Conservation (phyloP, 2,329 filamentous ascomycete genomes). For the Fusarium acutatum region DNA sequence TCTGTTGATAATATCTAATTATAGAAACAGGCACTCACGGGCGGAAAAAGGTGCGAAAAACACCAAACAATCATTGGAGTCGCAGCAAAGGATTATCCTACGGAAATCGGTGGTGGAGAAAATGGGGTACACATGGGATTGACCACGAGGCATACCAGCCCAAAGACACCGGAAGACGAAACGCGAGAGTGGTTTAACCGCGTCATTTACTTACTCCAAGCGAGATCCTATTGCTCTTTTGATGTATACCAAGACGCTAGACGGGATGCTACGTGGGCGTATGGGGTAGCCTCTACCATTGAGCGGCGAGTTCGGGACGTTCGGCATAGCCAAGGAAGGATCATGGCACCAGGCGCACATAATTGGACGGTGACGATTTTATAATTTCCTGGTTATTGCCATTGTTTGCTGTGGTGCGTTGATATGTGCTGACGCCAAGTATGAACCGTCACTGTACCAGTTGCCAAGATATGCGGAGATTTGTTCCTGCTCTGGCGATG, state of each 20-base stretch:
- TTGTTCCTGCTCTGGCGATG: background rate
- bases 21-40: constrained; percentile 4
- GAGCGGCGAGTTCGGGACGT: accelerated
- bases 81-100: background rate
- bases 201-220: too few species aligned
- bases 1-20: background rate
- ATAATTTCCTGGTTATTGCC: background rate
- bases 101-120: constrained; percentile 6
- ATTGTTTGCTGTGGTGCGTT: accelerated
- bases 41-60: background rate
- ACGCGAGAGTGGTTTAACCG: constrained; percentile 5
- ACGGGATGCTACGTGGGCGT: background rate
- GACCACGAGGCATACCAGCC: background rate
- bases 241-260: background rate
- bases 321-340: background rate
- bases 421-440: background rate
- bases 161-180: background rate
- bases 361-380: background rate
- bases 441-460: background rate
- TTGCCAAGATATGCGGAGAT: background rate
- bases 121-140: background rate
- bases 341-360: background rate
- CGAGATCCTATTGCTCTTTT: too few species aligned
- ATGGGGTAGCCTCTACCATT: background rate
- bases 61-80: constrained; percentile 8